These are phyloP conservation scores for Clonostachys byssicola DNA, from an alignment of 2,329 filamentous ascomycete genomes.

Conservation along the genomic window DNA sequence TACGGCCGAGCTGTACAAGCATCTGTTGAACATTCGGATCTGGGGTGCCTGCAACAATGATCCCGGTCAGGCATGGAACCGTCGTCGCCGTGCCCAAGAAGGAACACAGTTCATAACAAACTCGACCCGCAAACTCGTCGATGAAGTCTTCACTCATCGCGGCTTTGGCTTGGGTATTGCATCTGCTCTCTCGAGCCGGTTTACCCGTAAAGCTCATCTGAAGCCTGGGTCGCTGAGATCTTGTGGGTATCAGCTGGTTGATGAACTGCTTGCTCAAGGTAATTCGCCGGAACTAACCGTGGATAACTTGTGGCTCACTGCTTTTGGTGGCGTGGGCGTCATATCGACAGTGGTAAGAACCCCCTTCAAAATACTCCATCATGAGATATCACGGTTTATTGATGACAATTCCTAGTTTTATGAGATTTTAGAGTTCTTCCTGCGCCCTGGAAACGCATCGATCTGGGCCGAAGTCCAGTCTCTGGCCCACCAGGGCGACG, in stretches of 20 bases:
- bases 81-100: constrained; percentile 34
- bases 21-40: constrained; percentile 35
- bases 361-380: too few relatives aligned
- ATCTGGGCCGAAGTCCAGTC: constrained; percentile 37
- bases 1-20: constrained; percentile 31
- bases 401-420: constrained; percentile 29
- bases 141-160: constrained; percentile 23
- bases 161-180: constrained; percentile 22
- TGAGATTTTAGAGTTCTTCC: constrained; percentile 35
- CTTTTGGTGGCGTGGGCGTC: constrained; percentile 33
- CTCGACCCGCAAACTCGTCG: constrained; percentile 31
- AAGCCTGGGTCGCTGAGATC: constrained; percentile 29
- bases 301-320: constrained; percentile 29
- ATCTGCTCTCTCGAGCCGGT: constrained; percentile 15
- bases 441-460: constrained; percentile 28
- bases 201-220: constrained; percentile 19
- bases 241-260: constrained; percentile 29
- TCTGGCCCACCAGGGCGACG: constrained; percentile 25
- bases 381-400: background rate
- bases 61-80: constrained; percentile 38
- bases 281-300: constrained; percentile 22
- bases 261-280: constrained; percentile 26
- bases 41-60: constrained; percentile 44
- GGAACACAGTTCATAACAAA: constrained; percentile 26
- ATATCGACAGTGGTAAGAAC: constrained; percentile 28